A percentile compares a stretch with the other conserved stretches of the same genome.
Evolutionary conservation across 2,329 filamentous ascomycete genomes (phyloP).

Genomic region (Ustulina deusta): DNA sequence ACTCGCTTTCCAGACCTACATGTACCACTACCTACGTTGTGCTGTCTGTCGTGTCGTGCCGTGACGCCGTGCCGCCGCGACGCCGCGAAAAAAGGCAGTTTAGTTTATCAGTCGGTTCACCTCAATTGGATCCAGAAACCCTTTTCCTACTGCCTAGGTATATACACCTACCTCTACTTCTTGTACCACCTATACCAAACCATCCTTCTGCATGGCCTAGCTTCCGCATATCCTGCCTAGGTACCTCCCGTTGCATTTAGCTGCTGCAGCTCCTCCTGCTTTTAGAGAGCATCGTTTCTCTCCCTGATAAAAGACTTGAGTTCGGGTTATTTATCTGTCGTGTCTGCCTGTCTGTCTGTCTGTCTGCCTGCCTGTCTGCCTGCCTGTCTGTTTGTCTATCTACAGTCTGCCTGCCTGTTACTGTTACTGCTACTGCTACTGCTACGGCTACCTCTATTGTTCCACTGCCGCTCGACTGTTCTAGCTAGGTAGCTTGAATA

Average conservation of each 20-base stretch:
- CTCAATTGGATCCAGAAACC: slow-evolving; percentile 34
- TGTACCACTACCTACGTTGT: slow-evolving; percentile 8
- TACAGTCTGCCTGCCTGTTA: background rate
- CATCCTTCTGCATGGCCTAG: slow-evolving; percentile 33
- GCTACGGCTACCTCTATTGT: background rate
- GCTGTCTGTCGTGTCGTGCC: slow-evolving; percentile 13
- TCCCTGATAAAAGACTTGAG: background rate
- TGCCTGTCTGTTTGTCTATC: background rate
- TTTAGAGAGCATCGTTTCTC: slow-evolving; percentile 23
- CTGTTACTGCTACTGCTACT: background rate
- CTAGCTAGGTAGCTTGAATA: slow-evolving; percentile 9
- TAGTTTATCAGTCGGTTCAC: slow-evolving; percentile 12
- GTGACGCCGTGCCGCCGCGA: background rate
- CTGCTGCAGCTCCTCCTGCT: slow-evolving; percentile 32
- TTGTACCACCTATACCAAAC: slow-evolving; percentile 7
- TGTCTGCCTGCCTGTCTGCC: background rate
- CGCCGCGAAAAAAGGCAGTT: slow-evolving; percentile 11
- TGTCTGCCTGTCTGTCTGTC: slow-evolving; percentile 1
- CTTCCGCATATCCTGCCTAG: slow-evolving; percentile 20
- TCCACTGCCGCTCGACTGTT: background rate
- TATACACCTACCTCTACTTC: background rate
- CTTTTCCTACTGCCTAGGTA: slow-evolving; percentile 7
- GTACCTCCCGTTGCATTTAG: slow-evolving; percentile 23
- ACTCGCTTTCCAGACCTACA: slow-evolving; percentile 6
- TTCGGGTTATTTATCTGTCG: background rate